Base-by-base conservation (phyloP, 139 green algal genomes). In the Nannochloris sp. region DNA sequence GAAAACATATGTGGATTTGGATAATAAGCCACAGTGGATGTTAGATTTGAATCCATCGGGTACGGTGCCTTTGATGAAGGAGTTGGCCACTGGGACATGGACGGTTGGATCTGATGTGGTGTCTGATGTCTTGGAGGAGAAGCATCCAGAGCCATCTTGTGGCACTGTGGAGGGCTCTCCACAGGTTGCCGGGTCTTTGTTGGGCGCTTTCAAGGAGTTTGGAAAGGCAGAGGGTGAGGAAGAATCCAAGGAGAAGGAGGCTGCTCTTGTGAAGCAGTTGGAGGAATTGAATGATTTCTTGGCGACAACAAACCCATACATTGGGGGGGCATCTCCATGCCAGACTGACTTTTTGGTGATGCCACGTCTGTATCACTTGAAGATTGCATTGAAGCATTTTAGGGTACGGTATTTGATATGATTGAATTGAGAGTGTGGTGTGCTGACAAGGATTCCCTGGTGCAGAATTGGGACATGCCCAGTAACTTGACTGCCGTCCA, bases 21-120 rank as follows among this genome's bases (percentile, higher is more conserved):
- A 64, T 37, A 71, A 90, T 69, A 96, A 96, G 72, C 89, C 89
- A 5, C 63, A 90, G 6, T 96, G 89, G 89, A 78, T 89, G 12
- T 71, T 89, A 45, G 56, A 89, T 40, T 67, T 84, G 33, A 66
- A 66, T 57, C 60, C 60, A 26, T 1, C 33, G 12, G 89, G 89
- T 64, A 87, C 81, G 26, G 89, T 96, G 51, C 89, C 89, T 1
- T 78, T 92, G 0, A 70, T 96, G n/a, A 84, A 93, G 59, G 70
- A 85, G 6, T 48, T 80, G 50, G 66, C 70, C 20, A 72, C 61
- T 2, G 73, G 70, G 5, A 59, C 73, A 56, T 89, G 78, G 77
- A 46, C 86, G 29, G 57, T 69, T 13, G 83, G 86, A 61, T 83
- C 69, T 25, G 89, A 81, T 10, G 66, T 76, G 3, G 92, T 95